Evolutionary conservation across 495 filamentous ascomycete genomes (phyloP).

Genomic region (Xylaria intraflava): DNA sequence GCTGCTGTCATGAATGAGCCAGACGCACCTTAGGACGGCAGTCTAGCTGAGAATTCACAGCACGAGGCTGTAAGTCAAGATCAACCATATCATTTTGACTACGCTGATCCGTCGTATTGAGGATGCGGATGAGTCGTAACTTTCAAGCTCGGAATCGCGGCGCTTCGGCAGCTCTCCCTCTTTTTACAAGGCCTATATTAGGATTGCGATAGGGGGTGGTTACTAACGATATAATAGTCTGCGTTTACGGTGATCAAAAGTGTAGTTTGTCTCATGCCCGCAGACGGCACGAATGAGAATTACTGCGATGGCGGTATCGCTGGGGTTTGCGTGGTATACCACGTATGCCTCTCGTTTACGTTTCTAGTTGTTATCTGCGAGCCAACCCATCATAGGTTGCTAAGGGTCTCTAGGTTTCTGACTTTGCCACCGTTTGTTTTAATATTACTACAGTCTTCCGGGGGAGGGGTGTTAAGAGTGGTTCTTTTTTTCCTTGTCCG

Average conservation of each 20-base stretch:
- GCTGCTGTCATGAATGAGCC: slow-evolving; percentile 20
- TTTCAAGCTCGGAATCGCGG: too few species aligned
- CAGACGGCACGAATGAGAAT: not conserved
- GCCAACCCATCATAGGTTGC: not conserved
- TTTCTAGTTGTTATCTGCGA: not conserved
- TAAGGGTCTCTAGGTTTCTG: not conserved
- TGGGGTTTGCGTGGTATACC: not conserved
- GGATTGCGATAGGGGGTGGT: too few species aligned
- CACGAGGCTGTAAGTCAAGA: too few species aligned
- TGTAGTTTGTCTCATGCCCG: too few species aligned
- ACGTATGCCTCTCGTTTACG: not conserved
- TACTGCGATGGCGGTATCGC: not conserved
- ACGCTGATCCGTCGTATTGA: too few species aligned
- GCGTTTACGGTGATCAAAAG: too few species aligned
- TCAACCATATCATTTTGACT: too few species aligned
- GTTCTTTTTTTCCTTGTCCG: not conserved
- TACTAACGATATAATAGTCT: too few species aligned
- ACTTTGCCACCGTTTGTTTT: not conserved
- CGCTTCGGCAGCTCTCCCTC: too few species aligned
- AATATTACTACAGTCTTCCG: too few species aligned
- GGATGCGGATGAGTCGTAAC: too few species aligned
- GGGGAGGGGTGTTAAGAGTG: not conserved
- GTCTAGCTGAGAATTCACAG: not conserved
- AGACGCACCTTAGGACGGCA: slow-evolving; percentile 16
- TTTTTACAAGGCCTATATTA: too few species aligned